Conservation (phyloP, 208 protist species). For the Trypanosoma rangeli region DNA sequence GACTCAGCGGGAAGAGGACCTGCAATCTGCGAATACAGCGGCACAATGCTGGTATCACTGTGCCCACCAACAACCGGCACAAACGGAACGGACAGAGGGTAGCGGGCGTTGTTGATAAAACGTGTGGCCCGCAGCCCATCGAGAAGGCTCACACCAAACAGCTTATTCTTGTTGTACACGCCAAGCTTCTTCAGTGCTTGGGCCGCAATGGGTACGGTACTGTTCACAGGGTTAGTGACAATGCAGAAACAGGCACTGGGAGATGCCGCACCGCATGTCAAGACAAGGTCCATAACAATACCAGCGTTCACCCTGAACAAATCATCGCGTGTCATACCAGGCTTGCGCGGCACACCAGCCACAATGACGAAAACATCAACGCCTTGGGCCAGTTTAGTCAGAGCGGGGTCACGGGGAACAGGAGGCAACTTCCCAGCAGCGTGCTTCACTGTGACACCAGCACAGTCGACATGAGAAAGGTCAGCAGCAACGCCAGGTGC, state of each 20-base stretch:
- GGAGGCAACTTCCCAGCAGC: conserved; percentile 63
- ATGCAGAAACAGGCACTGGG: conserved; percentile 93
- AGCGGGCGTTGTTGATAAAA: conserved; percentile 88
- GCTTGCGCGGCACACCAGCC: conserved; percentile 96
- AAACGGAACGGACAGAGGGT: conserved; percentile 36
- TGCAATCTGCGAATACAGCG: conserved; percentile 83
- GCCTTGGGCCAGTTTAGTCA: conserved; percentile 69
- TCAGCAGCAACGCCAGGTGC: conserved; percentile 94
- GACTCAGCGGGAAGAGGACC: conserved; percentile 59
- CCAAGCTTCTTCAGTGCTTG: conserved; percentile 90
- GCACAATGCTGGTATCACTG: conserved; percentile 95
- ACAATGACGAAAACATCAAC: conserved; percentile 93
- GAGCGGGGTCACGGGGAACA: conserved; percentile 64
- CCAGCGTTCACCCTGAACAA: conserved; percentile 96
- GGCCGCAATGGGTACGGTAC: conserved; percentile 94
- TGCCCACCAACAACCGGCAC: conserved; percentile 96
- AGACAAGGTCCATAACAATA: conserved; percentile 91
- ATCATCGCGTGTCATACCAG: conserved; percentile 97
- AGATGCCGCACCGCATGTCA: conserved; percentile 75
- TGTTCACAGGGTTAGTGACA: conserved; percentile 97
- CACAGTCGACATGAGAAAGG: conserved; percentile 90
- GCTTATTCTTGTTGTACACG: conserved; percentile 83
- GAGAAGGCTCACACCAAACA: conserved; percentile 93
- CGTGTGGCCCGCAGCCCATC: conserved; percentile 91
- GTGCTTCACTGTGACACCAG: conserved; percentile 75